Percentiles rank a stretch among this genome's conserved stretches.
phyloP scores from a whole-genome alignment of 1,284 basidiomycete genomes.

The Ceratobasidium sp. region DNA sequence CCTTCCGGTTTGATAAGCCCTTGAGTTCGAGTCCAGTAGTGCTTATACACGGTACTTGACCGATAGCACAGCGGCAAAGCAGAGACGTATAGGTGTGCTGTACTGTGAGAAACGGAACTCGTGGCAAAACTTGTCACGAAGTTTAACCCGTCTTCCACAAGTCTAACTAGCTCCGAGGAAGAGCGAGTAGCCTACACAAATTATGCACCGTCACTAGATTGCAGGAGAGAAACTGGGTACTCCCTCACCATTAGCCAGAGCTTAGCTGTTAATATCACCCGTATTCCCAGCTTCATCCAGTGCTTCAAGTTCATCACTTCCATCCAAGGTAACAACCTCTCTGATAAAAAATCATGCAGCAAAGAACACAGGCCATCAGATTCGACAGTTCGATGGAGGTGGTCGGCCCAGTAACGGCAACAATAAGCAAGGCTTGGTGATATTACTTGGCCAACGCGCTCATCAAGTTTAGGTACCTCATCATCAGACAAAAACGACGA shows the following conservation, averaged over 20 bases:
- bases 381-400: neutral
- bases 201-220: neutral
- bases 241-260: neutral
- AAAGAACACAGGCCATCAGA: neutral
- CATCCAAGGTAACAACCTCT: conserved; percentile 30
- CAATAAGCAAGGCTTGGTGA: neutral
- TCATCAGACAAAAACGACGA: conserved; percentile 21
- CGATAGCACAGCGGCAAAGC: neutral
- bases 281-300: neutral
- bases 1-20: neutral
- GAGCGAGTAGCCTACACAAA: neutral
- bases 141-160: no score
- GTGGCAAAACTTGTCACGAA: neutral
- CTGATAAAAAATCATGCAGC: conserved; percentile 1
- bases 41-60: neutral
- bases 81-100: conserved; percentile 11
- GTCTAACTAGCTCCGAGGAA: neutral
- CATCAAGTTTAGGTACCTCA: neutral
- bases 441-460: neutral
- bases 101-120: neutral
- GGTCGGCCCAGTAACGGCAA: conserved; percentile 16
- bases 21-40: neutral
- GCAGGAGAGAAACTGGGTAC: neutral
- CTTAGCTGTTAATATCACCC: neutral
- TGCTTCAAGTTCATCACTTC: conserved; percentile 32